Base-by-base conservation (phyloP, 75 land plant genomes). In the Selaginella moellendorffii region DNA sequence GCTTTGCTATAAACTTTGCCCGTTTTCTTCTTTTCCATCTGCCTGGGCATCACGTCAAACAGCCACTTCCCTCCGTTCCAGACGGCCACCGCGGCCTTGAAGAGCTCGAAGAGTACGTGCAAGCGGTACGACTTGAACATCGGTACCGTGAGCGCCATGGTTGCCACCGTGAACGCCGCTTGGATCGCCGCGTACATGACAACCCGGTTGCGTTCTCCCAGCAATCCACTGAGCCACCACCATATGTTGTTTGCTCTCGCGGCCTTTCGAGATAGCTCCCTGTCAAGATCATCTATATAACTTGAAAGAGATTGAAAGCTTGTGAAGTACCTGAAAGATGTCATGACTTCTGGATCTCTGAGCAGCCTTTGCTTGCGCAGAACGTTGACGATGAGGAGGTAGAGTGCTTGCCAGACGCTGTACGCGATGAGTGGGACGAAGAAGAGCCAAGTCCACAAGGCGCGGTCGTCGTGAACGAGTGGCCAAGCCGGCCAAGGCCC, bases 321-420 rank as follows among this genome's bases (percentile, higher is more conserved):
- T n/a, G n/a, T n/a, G n/a, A 31, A 27, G 27, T 18, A 92, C 97
- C 97, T 84, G 81, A 77, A 92, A 28, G 97, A 87, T 27, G 97
- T 92, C 93, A 92, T 85, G 63, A 92, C 89, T 75, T 92, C 97
- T 14, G 97, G 97, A 69, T 92, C 97, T 31, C 79, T 77, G 23
- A 92, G 29, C 31, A 92, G 63, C 72, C 97, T 64, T 66, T 92
- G 97, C 18, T 81, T 72, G 30, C 97, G 82, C 17, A 92, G 70
- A 0, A 81, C 93, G 68, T 92, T 75, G 18, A 88, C 89, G 60
- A 92, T 83, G 29, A 92, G 86, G 67, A 78, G 81, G 64, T 92
- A 92, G 28, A 92, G 79, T 28, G 79, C 30, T 68, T 92, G 97
- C 97, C 97, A 92, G n/a, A 92, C 61, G 17, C 78, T 73, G 70